phyloP scores from a whole-genome alignment of 164 flowering plant species.

The Berberis thunbergii region DNA sequence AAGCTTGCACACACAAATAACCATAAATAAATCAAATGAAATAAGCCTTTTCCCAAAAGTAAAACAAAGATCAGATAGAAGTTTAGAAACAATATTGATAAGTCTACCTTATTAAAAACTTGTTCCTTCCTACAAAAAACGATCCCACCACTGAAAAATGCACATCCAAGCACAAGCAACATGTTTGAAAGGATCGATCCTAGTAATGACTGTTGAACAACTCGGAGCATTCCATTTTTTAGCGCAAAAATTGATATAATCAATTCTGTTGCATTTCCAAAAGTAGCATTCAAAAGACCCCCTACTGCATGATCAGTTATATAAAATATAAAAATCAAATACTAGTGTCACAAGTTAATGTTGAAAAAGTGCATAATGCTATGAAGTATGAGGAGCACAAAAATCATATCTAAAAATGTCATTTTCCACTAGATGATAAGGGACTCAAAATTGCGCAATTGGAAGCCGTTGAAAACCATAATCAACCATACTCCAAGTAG shows the following conservation, averaged over 20 bases:
- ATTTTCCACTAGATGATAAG: no score
- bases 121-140: constrained; percentile 39
- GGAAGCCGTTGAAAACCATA: no score
- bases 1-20: no score
- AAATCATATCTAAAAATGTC: no score
- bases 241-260: constrained; percentile 69
- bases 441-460: no score
- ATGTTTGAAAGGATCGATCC: constrained; percentile 72
- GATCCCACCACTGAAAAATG: constrained; percentile 60
- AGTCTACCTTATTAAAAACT: constrained; percentile 46
- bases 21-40: background rate
- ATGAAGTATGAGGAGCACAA: no score
- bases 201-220: constrained; percentile 63
- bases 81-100: no score
- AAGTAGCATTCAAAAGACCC: constrained; percentile 70
- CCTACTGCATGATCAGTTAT: constrained; percentile 39
- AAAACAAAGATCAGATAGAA: no score
- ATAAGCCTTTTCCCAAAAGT: no score
- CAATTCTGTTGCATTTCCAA: constrained; percentile 81
- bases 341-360: background rate
- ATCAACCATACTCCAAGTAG: no score
- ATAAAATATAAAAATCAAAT: background rate
- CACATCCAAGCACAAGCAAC: constrained; percentile 69
- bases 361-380: background rate
- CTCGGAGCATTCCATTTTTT: constrained; percentile 59